Base-by-base conservation (phyloP, 164 flowering plant species). In the Kalanchoe fedtschenkoi region DNA sequence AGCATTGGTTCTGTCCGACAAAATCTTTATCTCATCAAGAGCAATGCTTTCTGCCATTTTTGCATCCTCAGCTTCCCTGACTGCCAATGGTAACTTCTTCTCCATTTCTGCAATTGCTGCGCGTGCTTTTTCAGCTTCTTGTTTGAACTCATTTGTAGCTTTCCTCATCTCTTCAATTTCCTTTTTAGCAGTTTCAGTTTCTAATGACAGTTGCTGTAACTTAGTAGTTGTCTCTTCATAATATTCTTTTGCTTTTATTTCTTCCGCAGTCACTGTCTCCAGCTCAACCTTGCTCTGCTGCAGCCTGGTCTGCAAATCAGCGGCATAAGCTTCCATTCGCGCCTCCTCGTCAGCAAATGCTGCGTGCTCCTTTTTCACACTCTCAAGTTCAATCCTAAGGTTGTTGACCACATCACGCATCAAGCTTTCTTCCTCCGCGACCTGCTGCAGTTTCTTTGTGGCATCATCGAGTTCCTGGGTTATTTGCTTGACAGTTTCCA, bases 391-490 rank as follows among this genome's bases (percentile, higher is more conserved):
- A 44, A 19, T 41, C 62, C 63, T 66, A 2, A 82, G 74, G 10
- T 75, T 61, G 34, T 55, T 73, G 44, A 79, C 71, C 21, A 55
- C 26, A 21, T 43, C 55, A 13, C 72, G 54, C 2, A 77, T 68
- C 13, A 54, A 64, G 38, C 60, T 61, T 62, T 81, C 81, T 54
- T 84, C 83, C 13, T 67, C 74, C 0, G 71, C 58, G 34, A 74
- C 69, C 30, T 62, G 62, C 34, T 76, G 70, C 33, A 84, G 74
- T 10, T 61, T 58, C 64, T 63, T 71, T 34, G 70, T 81, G 3
- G 80, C 82, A 30, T 61, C 71, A 11, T 78, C 71, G 1, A 84
- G 77, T 68, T 79, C 80, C 1, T 21, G 26, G 26, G 71, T 72
- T 2, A 72, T 15, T 2, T 39, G 34, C 39, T 65, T 73, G 38